phyloP scores from a whole-genome alignment of 2,329 filamentous ascomycete species.

The Mollisia scopiformis region DNA sequence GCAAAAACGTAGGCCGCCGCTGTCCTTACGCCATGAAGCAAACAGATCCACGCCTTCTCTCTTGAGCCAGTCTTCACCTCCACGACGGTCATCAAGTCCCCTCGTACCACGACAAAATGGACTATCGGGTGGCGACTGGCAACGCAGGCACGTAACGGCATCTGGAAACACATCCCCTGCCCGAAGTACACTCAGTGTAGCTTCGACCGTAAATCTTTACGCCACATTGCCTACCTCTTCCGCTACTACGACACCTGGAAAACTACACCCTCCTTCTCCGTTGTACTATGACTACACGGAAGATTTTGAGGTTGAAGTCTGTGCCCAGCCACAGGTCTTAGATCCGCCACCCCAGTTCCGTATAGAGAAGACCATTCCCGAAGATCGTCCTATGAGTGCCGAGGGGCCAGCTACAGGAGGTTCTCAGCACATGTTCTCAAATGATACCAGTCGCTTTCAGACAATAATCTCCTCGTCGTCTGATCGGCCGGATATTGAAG shows the following conservation, averaged over 20 bases:
- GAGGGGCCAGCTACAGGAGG: conserved; percentile 15
- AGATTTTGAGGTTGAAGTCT: conserved; percentile 35
- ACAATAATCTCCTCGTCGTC: too few species aligned
- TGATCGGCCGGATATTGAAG: neutral
- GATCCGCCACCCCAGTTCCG: conserved; percentile 33
- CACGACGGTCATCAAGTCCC: conserved; percentile 31
- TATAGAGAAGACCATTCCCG: conserved; percentile 34
- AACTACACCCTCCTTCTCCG: conserved; percentile 30
- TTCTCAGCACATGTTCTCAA: neutral
- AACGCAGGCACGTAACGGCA: conserved; percentile 22
- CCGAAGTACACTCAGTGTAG: conserved; percentile 34
- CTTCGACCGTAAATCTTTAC: conserved; percentile 34
- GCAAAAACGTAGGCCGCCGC: conserved; percentile 31
- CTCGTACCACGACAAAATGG: conserved; percentile 21
- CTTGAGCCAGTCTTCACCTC: conserved; percentile 31
- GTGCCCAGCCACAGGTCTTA: conserved; percentile 16
- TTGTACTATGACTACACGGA: conserved; percentile 41
- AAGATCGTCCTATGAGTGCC: conserved; percentile 31
- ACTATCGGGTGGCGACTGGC: conserved; percentile 25
- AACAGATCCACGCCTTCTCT: conserved; percentile 35
- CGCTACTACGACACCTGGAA: conserved; percentile 32
- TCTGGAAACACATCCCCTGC: conserved; percentile 35
- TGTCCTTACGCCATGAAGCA: conserved; percentile 29
- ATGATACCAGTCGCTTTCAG: neutral
- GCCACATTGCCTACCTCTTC: conserved; percentile 22